Evolutionary conservation across 1,284 basidiomycete species (phyloP).

Genomic region (Serendipita sp.): DNA sequence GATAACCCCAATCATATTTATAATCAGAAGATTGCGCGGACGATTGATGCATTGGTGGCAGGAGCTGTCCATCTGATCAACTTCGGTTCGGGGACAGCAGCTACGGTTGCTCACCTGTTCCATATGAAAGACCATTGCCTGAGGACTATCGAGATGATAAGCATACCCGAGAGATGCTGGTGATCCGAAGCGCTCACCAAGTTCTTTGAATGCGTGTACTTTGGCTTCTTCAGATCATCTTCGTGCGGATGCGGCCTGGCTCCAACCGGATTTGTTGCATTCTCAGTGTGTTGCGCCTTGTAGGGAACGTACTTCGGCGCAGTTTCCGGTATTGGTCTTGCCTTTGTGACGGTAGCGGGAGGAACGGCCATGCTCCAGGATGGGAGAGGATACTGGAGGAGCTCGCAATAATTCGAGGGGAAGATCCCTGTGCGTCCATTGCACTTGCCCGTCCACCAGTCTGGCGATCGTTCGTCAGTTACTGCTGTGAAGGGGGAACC

Average conservation of each 20-base stretch:
- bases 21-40: background rate
- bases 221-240: background rate
- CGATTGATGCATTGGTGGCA: background rate
- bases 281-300: background rate
- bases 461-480: background rate
- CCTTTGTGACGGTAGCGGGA: background rate
- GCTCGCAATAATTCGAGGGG: background rate
- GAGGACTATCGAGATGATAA: background rate
- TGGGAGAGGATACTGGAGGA: background rate
- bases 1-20: background rate
- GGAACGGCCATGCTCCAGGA: background rate
- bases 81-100: background rate
- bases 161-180: background rate
- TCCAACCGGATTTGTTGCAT: background rate
- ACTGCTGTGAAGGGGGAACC: background rate
- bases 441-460: conserved; percentile 5
- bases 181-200: background rate
- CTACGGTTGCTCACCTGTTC: background rate
- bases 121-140: background rate
- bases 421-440: background rate
- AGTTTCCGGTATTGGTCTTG: background rate
- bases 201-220: conserved; percentile 1
- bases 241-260: background rate
- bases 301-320: conserved; percentile 6
- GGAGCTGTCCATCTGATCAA: background rate